Conservation (phyloP, 2,329 filamentous ascomycete species). For the Hypoxylon sp. region DNA sequence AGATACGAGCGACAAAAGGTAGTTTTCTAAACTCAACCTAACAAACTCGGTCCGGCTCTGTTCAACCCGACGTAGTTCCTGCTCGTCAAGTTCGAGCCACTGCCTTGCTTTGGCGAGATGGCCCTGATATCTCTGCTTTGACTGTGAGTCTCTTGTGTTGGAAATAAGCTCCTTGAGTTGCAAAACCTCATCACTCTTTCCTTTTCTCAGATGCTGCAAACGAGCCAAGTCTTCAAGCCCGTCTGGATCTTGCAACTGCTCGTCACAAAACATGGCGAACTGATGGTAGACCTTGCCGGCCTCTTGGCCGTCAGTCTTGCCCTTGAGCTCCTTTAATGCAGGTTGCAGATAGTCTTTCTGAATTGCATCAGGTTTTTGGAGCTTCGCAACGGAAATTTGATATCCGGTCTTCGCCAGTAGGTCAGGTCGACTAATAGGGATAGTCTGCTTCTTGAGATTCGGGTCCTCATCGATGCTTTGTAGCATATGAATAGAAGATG, state of each 20-base stretch:
- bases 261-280: conserved; percentile 95
- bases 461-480: conserved; percentile 77
- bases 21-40: conserved; percentile 92
- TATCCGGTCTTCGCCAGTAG: conserved; percentile 89
- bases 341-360: conserved; percentile 88
- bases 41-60: conserved; percentile 85
- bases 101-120: conserved; percentile 81
- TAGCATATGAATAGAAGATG: conserved; percentile 89
- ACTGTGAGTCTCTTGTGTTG: conserved; percentile 65
- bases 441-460: conserved; percentile 76
- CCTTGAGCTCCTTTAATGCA: conserved; percentile 84
- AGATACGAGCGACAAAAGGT: conserved; percentile 85
- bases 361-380: conserved; percentile 93
- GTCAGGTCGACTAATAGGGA: conserved; percentile 81
- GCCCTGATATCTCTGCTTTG: conserved; percentile 69
- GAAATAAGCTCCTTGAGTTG: conserved; percentile 76
- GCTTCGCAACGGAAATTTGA: conserved; percentile 87
- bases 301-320: conserved; percentile 75
- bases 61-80: conserved; percentile 85
- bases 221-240: conserved; percentile 87
- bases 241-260: conserved; percentile 90
- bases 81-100: conserved; percentile 92
- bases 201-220: conserved; percentile 82
- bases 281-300: conserved; percentile 93
- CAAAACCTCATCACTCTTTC: conserved; percentile 84